Conservation (phyloP, 2,329 filamentous ascomycete genomes). For the Pestalotiopsis sp. region DNA sequence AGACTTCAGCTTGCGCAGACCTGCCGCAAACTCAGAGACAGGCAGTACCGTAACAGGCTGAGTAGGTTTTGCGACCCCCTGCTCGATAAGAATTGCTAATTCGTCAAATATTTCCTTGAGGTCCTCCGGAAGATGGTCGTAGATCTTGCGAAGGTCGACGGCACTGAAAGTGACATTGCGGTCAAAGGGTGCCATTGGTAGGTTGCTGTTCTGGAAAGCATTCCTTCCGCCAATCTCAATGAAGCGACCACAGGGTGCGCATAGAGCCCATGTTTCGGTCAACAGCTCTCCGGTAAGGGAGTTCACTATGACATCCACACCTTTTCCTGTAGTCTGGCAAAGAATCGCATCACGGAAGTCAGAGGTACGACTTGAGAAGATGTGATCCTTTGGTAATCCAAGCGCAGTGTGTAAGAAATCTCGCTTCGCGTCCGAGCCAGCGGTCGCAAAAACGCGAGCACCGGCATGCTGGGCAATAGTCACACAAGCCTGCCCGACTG, state of each 20-base stretch:
- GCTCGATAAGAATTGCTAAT: not conserved
- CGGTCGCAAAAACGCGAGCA: conserved; percentile 46
- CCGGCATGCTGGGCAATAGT: conserved; percentile 39
- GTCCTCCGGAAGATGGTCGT: not conserved
- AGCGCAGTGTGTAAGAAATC: conserved; percentile 39
- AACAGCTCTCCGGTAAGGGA: conserved; percentile 43
- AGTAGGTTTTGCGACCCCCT: not conserved
- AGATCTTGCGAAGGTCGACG: not conserved
- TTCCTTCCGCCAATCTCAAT: conserved; percentile 43
- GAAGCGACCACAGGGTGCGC: conserved; percentile 48
- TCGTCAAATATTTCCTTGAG: not conserved
- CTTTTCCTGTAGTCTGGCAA: conserved; percentile 28
- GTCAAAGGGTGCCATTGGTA: not conserved
- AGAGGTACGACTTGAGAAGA: conserved; percentile 36
- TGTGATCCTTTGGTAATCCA: conserved; percentile 37
- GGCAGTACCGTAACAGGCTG: not conserved
- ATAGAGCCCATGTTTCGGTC: conserved; percentile 43
- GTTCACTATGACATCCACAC: conserved; percentile 42
- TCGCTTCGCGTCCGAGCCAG: conserved; percentile 41
- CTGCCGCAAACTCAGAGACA: not conserved
- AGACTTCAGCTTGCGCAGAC: conserved; percentile 6
- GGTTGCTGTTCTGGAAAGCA: conserved; percentile 1
- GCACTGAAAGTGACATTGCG: conserved; percentile 6
- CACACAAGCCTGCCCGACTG: conserved; percentile 43
- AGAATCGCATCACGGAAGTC: conserved; percentile 34